Conservation (phyloP, 2,329 filamentous ascomycete species). For the Ambrosiella xylebori region DNA sequence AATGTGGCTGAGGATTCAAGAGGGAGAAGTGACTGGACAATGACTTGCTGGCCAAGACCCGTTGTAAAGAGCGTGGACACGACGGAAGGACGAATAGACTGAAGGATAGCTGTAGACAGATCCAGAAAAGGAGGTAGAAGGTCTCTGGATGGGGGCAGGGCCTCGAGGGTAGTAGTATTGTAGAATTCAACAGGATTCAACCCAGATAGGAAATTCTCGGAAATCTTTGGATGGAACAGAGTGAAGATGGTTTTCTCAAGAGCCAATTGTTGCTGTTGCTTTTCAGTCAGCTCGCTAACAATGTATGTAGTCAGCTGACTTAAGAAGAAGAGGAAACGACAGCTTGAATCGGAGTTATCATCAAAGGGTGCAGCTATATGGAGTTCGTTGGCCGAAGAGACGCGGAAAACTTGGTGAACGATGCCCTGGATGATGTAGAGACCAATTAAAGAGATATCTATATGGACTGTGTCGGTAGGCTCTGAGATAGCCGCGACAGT, state of each 20-base stretch:
- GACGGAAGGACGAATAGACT: constrained; percentile 21
- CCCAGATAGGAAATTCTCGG: neutral
- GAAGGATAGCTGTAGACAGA: constrained; percentile 24
- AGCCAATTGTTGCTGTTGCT: constrained; percentile 21
- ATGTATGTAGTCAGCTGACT: constrained; percentile 21
- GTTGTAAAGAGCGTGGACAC: constrained; percentile 23
- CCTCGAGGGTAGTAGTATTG: neutral
- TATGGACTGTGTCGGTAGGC: constrained; percentile 2
- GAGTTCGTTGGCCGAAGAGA: neutral
- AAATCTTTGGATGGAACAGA: constrained; percentile 20
- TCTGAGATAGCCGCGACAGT: neutral
- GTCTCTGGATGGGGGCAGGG: neutral
- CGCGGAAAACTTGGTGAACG: constrained; percentile 1
- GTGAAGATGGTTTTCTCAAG: constrained; percentile 21
- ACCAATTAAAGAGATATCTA: constrained; percentile 7
- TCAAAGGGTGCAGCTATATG: constrained; percentile 4
- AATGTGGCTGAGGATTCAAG: constrained; percentile 16
- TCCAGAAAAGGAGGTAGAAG: constrained; percentile 1
- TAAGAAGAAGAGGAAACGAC: constrained; percentile 10
- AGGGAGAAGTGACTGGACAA: constrained; percentile 14
- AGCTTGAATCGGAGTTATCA: constrained; percentile 7
- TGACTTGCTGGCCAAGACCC: constrained; percentile 21
- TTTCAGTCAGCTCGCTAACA: constrained; percentile 22
- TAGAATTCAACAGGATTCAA: constrained; percentile 4
- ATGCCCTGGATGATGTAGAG: constrained; percentile 7